Evolutionary conservation across 371 early-diverging fungal species (phyloP).

Genomic region (Mortierella sp.): DNA sequence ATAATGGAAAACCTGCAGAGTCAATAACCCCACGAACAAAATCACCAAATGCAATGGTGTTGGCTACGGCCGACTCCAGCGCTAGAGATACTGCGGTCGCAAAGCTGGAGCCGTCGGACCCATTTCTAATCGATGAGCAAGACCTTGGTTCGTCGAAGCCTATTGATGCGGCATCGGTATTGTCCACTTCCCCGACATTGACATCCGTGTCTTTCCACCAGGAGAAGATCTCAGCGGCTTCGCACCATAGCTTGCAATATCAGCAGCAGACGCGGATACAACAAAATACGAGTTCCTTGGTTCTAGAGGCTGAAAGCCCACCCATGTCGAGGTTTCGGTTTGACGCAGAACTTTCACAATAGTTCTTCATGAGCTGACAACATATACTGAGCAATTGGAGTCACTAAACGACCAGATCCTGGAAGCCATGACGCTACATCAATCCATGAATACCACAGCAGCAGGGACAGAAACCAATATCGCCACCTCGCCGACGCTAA

Average conservation of each 20-base stretch:
- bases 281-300: not conserved
- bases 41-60: constrained; percentile 1
- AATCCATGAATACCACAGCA: not conserved
- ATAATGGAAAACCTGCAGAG: not conserved
- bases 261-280: constrained; percentile 3
- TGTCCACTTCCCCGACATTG: constrained; percentile 15
- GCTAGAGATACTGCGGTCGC: not conserved
- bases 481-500: not conserved
- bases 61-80: not conserved
- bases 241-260: not conserved
- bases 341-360: constrained; percentile 18
- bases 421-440: constrained; percentile 32
- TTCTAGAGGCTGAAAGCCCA: constrained; percentile 17
- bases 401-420: constrained; percentile 29
- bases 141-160: not conserved
- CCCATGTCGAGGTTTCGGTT: not conserved
- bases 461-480: not conserved
- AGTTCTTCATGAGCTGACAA: constrained; percentile 27
- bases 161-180: not conserved
- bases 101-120: constrained; percentile 5
- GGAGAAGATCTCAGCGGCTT: not conserved
- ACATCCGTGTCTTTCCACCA: not conserved
- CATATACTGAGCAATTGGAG: constrained; percentile 24
- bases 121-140: not conserved
- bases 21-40: not conserved